Evolutionary conservation across 495 filamentous ascomycete species (phyloP).

Genomic region (Thermothielavioides terrestris): DNA sequence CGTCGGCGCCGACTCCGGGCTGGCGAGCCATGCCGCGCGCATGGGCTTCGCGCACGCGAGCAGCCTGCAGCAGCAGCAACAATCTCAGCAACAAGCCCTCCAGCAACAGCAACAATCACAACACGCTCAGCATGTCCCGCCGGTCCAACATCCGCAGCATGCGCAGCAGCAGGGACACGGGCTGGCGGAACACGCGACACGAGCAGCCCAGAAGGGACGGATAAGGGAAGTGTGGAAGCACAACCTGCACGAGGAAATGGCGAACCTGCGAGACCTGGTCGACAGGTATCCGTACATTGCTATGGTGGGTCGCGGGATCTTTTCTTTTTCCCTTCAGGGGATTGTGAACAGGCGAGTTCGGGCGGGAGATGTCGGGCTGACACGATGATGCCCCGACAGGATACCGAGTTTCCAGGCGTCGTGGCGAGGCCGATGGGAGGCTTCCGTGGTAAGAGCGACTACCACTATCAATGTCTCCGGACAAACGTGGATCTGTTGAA

Average conservation of each 20-base stretch:
- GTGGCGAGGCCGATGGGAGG: slow-evolving; percentile 90
- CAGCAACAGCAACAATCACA: slow-evolving; percentile 33
- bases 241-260: slow-evolving; percentile 88
- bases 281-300: slow-evolving; percentile 90
- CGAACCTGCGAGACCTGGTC: slow-evolving; percentile 63
- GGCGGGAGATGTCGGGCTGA: not conserved
- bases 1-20: slow-evolving; percentile 64
- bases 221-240: slow-evolving; percentile 94
- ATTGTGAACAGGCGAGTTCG: not conserved
- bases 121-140: slow-evolving; percentile 21
- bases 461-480: slow-evolving; percentile 95
- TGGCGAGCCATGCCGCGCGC: slow-evolving; percentile 83
- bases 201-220: slow-evolving; percentile 48
- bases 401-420: slow-evolving; percentile 95
- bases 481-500: slow-evolving; percentile 96
- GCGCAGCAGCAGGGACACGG: slow-evolving; percentile 45
- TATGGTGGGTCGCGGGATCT: slow-evolving; percentile 77
- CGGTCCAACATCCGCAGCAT: slow-evolving; percentile 28
- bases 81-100: slow-evolving; percentile 25
- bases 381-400: slow-evolving; percentile 41
- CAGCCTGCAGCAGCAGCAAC: slow-evolving; percentile 56
- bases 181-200: slow-evolving; percentile 34
- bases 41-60: slow-evolving; percentile 77
- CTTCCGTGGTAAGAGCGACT: slow-evolving; percentile 89
- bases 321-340: too few relatives aligned